Base-by-base conservation (phyloP, 179 eudicot genomes). In the Beta macrorhiza region DNA sequence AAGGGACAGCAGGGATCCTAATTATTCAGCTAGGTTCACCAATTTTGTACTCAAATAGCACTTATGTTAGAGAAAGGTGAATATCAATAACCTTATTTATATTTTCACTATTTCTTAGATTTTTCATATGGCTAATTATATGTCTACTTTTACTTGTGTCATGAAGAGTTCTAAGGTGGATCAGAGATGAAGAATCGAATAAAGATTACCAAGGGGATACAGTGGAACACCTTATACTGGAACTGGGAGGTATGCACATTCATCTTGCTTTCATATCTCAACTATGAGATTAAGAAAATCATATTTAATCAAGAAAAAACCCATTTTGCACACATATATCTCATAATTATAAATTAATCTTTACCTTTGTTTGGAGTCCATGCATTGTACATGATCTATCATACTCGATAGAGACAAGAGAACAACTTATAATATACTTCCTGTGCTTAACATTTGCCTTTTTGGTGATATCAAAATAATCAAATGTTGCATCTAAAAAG, bases 1-100 rank as follows among this genome's bases (percentile, higher is more conserved):
- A 51, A 11, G 89, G 71, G 17, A 53, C 78, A 19, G 82, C 93
- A 0, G 98, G 97, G 17, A 80, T 91, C 37, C 84, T 95, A 11
- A 70, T 92, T 72, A 78, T 95, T 81, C 89, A 93, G 78, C 83
- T 96, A 15, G 97, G 98, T 59, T 96, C 99, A 5, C 99, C 99
- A 15, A 86, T 94, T 13, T 91, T 89, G 84, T 96, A 85, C 88
- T 87, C 99, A 14, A 91, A 90, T 75, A 78, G 85, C 81, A 81
- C 80, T 78, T 95, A 95, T 82, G 65, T 93, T 5, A 87, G 89
- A 82, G 99, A 95, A 82, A 92, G 99, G 99, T 93, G 45, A 47
- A 16, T 57, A 19, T 76, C 16, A 32, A 45, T 56, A 44, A 8
- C 57, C n/a, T 53, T 19, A 70, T n/a, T 57, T 4, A 25, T 37